Evolutionary conservation across 2,329 filamentous ascomycete genomes (phyloP), one percentile per base, ranked within the genome.

Genomic region (Blastomyces percursus): DNA sequence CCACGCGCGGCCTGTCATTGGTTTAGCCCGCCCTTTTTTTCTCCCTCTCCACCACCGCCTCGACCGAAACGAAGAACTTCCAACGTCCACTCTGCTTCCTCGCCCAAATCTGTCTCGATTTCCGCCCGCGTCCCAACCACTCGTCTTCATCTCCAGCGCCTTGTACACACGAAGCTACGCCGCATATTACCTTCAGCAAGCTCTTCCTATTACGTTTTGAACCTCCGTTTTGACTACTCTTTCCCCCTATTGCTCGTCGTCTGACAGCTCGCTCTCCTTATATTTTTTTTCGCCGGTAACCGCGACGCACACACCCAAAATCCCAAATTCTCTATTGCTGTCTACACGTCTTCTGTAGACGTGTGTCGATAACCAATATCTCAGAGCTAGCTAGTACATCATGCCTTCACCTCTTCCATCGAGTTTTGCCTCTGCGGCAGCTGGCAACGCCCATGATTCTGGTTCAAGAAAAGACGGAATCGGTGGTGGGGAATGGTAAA

Each of bases 361-460:
- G 30, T 30, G 40, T 59, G 56, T 59, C 24, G 56, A 59, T 46
- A 30, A 59, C 19, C 12, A 46, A 35, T 32, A 46, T 46, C 42
- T 32, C 21, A n/a, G 14, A 46, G 35, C 21, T n/a, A 46, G 21
- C 46, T 57, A 59, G 7, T 60, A 24, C 70, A 77, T 68, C 71
- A 83, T 91, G 88, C 84, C 87, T 79, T 85, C 86, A 74, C 86
- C 88, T 79, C 83, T 91, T 76, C 86, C 88, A 71, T 90, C 89
- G 70, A 91, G 87, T 81, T 92, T 92, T 78, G 89, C 89, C 74
- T 91, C 89, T 73, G 89, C 89, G 71, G 89, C 89, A 69, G 88
- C 89, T 74, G 88, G 88, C 76, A 88, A 90, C 76, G 86, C 82
- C 70, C 78, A 76, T 80, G 74, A 85, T 74, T 77, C 84, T 79